Percentiles rank a stretch among this genome's conserved stretches.
phyloP scores from a whole-genome alignment of 768 basidiomycete species.

The Inosperma sp. region DNA sequence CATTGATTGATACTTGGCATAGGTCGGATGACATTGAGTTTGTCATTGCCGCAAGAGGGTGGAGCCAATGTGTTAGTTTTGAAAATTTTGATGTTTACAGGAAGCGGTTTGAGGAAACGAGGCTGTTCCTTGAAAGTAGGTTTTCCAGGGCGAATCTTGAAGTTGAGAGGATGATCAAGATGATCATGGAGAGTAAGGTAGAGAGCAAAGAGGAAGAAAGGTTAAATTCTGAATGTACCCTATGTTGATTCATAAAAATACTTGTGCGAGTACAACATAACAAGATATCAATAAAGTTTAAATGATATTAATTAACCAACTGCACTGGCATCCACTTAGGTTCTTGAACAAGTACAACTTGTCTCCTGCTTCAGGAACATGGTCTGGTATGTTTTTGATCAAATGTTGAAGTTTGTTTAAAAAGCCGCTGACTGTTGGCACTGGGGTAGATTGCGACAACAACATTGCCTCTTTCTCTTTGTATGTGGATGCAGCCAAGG shows the following conservation, averaged over 20 bases:
- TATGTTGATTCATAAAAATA: too few relatives aligned
- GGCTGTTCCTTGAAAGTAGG: constrained; percentile 75
- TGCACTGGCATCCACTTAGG: too few relatives aligned
- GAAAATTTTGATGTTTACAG: constrained; percentile 88
- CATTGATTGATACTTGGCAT: constrained; percentile 71
- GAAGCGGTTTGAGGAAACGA: constrained; percentile 73
- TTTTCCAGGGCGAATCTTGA: constrained; percentile 83
- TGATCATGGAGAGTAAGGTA: constrained; percentile 62
- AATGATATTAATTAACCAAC: too few relatives aligned
- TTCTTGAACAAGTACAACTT: too few relatives aligned
- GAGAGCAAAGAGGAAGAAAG: too few relatives aligned
- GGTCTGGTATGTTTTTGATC: not conserved
- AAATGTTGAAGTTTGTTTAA: not conserved
- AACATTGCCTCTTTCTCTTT: not conserved
- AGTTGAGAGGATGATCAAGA: constrained; percentile 87
- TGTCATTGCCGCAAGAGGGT: constrained; percentile 86
- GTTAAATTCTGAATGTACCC: too few relatives aligned
- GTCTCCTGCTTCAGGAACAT: not conserved
- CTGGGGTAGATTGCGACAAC: not conserved
- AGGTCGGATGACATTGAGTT: constrained; percentile 92
- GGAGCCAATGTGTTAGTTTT: constrained; percentile 94
- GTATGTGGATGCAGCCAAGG: too few relatives aligned
- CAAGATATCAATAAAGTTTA: too few relatives aligned
- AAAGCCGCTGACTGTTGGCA: not conserved
- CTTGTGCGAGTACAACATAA: too few relatives aligned